Evolutionary conservation across 352 stramenopile genomes (phyloP), one percentile per base, ranked within the genome.

Genomic region (Discostella stelligera): DNA sequence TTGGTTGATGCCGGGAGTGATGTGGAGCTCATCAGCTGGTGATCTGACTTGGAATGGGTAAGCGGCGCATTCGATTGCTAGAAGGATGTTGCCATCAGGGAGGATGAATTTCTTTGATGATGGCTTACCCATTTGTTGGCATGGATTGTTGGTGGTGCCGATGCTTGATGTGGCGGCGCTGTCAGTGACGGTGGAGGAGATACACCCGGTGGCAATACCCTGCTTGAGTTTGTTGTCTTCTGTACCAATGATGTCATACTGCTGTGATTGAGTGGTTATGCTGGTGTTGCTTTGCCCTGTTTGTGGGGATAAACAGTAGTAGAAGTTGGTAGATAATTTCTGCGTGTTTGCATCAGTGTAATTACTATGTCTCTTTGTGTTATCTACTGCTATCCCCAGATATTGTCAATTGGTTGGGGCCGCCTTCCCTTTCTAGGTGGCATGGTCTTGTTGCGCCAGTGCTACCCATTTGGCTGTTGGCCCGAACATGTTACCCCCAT

Each of bases 1-100:
- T 16, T 58, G 50, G 18, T 25, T 58, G n/a, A 58, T 6, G 50
- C 50, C 50, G 25, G 50, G 50, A 11, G 50, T 58, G 50, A 58
- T 58, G 18, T 58, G 50, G 50, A 58, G 13, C 30, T 58, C 50
- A 1, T 58, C n/a, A 18, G 50, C 50, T 8, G 50, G 48, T 20
- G 48, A 11, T 14, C 48, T 14, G 8, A 55, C 48, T 27, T 14
- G 20, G 18, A 58, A 58, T 10, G 50, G 50, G 50, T 58, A 58
- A 9, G 25, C 14, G 9, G 18, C n/a, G 11, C 11, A 37, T 58
- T 58, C n/a, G 25, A 18, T 58, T 8, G 50, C 50, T 32, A 2
- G 16, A 1, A 58, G 1, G 7, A 58, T 25, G 9, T 9, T 18
- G 0, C 50, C n/a, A 7, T 25, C 30, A 7, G 50, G 50, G 20